Base-by-base conservation (phyloP, 2,329 filamentous ascomycete species). In the Byssothecium circinans region DNA sequence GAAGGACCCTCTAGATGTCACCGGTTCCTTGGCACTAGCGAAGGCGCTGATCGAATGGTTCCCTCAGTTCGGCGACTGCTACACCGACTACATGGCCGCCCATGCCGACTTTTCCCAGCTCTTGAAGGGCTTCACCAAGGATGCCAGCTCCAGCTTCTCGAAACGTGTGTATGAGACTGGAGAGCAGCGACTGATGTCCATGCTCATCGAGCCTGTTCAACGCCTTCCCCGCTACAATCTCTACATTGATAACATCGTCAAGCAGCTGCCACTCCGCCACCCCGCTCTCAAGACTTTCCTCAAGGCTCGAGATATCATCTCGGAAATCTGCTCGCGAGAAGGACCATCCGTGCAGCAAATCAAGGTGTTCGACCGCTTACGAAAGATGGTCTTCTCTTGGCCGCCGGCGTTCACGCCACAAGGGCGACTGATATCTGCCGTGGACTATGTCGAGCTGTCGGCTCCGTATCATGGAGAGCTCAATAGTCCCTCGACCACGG, bases 191-290 rank as follows among this genome's bases (percentile, higher is more conserved):
- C 81, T 97, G 44, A 91, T 89, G 40, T 97, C 94, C 3, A 82
- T 94, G 53, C 81, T 99, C 45, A 99, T 99, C 68, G 94, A 99
- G 71, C 94, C 94, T 2, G 91, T 99, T 0, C 94, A 99, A 70
- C 82, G 94, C 43, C 80, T 99, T 43, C 94, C 94, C 20, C 86
- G 94, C 20, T 99, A 99, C 74, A 96, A 90, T 63, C 78, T 99
- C 29, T 87, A 97, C 65, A 97, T 99, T 60, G 94, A 99, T 74
- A 91, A 95, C 63, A 96, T 99, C 64, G 83, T 94, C 39, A 85
- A 86, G 56, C 91, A 88, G 51, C 80, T 97, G 15, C 91, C 92
- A 4, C 83, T 91, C 41, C 85, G 88, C 8, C 91, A 97, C 67
- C 89, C 91, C 2, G 91, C 91, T 0, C 79, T 96, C 43, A 86